A percentile compares a stretch with the other conserved stretches of the same genome.
Conservation (phyloP, 1,284 basidiomycete species). For the Pseudozyma thailandica region DNA sequence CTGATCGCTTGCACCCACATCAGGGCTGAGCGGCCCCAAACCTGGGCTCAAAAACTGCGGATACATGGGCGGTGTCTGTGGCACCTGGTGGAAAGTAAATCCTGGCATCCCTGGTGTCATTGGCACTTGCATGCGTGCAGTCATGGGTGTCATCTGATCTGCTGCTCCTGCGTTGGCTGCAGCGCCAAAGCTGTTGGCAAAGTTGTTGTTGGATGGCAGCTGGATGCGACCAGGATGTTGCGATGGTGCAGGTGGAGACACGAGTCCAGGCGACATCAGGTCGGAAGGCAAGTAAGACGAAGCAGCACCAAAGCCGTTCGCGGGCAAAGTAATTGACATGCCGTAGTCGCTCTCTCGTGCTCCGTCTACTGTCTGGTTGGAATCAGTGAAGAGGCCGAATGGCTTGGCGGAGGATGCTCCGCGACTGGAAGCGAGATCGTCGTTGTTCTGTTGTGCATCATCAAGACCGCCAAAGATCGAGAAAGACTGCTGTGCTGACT, state of each 20-base stretch:
- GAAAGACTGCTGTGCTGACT: slow-evolving; percentile 11
- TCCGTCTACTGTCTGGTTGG: slow-evolving; percentile 1
- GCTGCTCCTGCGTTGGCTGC: slow-evolving; percentile 5
- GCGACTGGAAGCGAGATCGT: slow-evolving; percentile 1
- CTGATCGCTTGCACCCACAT: slow-evolving; percentile 48
- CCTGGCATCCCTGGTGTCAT: slow-evolving; percentile 70
- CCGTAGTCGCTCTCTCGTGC: slow-evolving; percentile 21
- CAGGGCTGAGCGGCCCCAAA: slow-evolving; percentile 60
- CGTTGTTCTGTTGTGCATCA: slow-evolving; percentile 4
- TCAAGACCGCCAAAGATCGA: slow-evolving; percentile 13
- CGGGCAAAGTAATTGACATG: slow-evolving; percentile 42
- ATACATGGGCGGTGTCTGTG: slow-evolving; percentile 69
- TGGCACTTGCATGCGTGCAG: slow-evolving; percentile 50
- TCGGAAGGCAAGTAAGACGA: slow-evolving; percentile 45
- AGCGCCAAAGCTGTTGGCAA: slow-evolving; percentile 33
- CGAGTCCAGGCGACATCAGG: slow-evolving; percentile 48
- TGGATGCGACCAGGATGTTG: slow-evolving; percentile 58
- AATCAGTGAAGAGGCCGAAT: slow-evolving; percentile 12
- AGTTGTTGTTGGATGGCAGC: slow-evolving; percentile 45
- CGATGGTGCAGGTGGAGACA: slow-evolving; percentile 19
- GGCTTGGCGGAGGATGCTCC: slow-evolving; percentile 8
- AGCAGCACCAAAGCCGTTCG: slow-evolving; percentile 35
- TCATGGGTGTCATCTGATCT: slow-evolving; percentile 37
- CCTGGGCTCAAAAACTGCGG: slow-evolving; percentile 68
- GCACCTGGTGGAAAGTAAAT: slow-evolving; percentile 68